These are phyloP conservation scores for Viola odorata DNA, from an alignment of 345 rosid genomes.

Conservation along the genomic window DNA sequence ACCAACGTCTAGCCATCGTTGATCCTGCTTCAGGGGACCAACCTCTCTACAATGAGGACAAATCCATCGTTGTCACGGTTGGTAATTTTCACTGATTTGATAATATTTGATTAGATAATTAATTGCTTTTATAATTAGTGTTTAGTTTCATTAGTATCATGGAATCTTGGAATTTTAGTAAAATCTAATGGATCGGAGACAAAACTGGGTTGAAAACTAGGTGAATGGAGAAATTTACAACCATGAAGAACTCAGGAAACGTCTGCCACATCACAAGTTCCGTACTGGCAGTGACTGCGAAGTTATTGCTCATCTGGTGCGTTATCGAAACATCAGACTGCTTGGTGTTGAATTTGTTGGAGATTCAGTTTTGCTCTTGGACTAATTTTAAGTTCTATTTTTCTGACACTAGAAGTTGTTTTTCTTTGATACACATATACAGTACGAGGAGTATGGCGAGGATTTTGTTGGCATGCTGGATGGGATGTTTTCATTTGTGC, in stretches of 20 bases:
- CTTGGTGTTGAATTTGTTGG: too few relatives aligned
- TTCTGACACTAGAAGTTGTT: not conserved
- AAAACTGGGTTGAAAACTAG: constrained; percentile 24
- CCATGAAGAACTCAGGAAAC: constrained; percentile 68
- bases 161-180: too few relatives aligned
- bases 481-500: constrained; percentile 90
- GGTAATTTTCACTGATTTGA: not conserved
- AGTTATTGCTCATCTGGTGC: constrained; percentile 89
- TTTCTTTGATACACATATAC: not conserved
- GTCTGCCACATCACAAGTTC: constrained; percentile 64
- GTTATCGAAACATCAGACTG: not conserved
- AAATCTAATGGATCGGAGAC: too few relatives aligned
- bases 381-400: not conserved
- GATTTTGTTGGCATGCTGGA: constrained; percentile 82
- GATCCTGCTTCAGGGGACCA: constrained; percentile 98
- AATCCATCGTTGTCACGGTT: constrained; percentile 77
- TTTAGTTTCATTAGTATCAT: not conserved
- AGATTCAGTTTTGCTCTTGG: not conserved
- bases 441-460: constrained; percentile 94
- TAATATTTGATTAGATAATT: not conserved
- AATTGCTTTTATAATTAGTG: too few relatives aligned
- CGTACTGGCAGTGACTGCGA: constrained; percentile 90
- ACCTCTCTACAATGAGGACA: constrained; percentile 86
- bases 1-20: constrained; percentile 83
- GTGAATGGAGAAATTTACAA: constrained; percentile 98